phyloP scores from a whole-genome alignment of 768 basidiomycete species.

The Hydnomerulius pinastri region DNA sequence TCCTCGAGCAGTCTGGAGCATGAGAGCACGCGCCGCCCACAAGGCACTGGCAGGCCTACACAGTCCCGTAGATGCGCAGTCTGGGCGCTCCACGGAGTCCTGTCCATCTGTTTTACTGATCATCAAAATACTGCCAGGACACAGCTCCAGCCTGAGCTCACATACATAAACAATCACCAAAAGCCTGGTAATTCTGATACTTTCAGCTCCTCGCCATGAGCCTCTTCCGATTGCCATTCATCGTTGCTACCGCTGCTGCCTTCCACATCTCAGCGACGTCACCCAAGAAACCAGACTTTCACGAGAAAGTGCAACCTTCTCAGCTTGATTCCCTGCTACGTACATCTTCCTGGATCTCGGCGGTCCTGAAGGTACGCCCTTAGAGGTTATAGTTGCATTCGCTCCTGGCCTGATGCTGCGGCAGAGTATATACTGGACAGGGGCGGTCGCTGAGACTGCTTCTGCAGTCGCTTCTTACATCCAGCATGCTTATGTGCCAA shows the following conservation, averaged over 20 bases:
- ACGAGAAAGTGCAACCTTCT: constrained; percentile 29
- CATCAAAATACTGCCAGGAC: background rate
- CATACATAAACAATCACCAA: background rate
- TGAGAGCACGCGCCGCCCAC: no score
- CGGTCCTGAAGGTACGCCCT: background rate
- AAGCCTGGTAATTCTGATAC: no score
- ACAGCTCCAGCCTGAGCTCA: no score
- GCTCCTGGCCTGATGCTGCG: background rate
- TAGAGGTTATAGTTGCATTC: background rate
- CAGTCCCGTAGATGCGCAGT: no score
- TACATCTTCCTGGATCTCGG: background rate
- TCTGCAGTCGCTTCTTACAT: constrained; percentile 25
- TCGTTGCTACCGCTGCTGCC: constrained; percentile 43
- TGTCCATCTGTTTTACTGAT: no score
- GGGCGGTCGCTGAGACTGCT: constrained; percentile 39
- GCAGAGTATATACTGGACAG: constrained; percentile 42
- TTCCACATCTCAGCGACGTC: constrained; percentile 49
- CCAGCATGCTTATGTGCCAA: background rate
- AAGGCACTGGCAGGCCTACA: no score
- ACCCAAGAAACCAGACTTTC: constrained; percentile 41
- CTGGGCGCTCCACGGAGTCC: no score
- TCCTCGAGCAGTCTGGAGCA: no score
- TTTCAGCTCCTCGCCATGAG: constrained; percentile 4
- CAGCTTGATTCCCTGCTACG: background rate
- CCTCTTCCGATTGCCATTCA: constrained; percentile 44